A percentile compares a stretch with the other conserved stretches of the same genome.
phyloP scores from a whole-genome alignment of 345 rosid species.

The Syzygium aromaticum region DNA sequence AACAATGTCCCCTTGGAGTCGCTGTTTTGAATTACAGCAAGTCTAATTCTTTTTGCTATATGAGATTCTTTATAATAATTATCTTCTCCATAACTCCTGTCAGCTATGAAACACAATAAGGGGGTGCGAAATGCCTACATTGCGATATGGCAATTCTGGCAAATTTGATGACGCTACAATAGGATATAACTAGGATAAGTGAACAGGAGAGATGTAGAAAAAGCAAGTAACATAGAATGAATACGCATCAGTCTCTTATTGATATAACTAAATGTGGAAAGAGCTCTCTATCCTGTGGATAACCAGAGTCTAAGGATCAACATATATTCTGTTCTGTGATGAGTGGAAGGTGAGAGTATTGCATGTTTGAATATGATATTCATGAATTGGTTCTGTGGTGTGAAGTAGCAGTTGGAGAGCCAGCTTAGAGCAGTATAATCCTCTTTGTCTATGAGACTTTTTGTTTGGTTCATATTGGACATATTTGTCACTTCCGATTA shows the following conservation, averaged over 20 bases:
- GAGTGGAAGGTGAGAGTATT: not conserved
- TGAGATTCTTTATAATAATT: not conserved
- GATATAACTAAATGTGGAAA: not conserved
- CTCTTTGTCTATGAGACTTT: not conserved
- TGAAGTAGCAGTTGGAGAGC: not conserved
- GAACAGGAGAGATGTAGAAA: not conserved
- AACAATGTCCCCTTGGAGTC: not conserved
- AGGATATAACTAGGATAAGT: not conserved
- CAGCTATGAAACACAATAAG: not conserved
- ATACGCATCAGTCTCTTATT: not conserved
- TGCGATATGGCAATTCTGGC: not conserved
- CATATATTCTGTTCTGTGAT: not conserved
- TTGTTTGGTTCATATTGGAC: not conserved
- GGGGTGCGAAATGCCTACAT: not conserved
- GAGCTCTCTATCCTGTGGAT: not conserved
- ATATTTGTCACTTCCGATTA: not conserved
- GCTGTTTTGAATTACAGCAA: not conserved
- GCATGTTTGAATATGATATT: not conserved
- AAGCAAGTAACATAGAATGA: not conserved
- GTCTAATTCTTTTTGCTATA: not conserved
- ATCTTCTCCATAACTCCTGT: not conserved
- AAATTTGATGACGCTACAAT: not conserved
- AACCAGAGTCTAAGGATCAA: not conserved
- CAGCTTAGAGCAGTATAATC: not conserved
- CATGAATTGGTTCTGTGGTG: not conserved